A percentile compares a stretch with the other conserved stretches of the same genome.
Evolutionary conservation across 75 land plant species (phyloP).

Genomic region (Selaginella moellendorffii): DNA sequence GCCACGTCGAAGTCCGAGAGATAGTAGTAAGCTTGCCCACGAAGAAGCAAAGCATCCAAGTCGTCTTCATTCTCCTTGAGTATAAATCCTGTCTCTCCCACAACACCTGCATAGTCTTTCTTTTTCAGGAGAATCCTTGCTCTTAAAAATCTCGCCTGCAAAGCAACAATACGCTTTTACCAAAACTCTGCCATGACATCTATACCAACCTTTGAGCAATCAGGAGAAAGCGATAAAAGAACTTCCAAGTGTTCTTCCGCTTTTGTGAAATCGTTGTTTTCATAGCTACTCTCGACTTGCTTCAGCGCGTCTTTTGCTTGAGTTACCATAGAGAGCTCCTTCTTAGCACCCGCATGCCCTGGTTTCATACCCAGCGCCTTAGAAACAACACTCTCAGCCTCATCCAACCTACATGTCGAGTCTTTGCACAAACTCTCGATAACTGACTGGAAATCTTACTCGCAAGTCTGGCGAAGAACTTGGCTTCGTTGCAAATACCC

Average conservation of each 20-base stretch:
- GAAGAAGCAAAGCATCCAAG: slow-evolving; percentile 75
- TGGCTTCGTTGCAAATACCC: slow-evolving; percentile 70
- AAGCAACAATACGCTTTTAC: too few species aligned
- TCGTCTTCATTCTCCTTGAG: slow-evolving; percentile 80
- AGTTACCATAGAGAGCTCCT: slow-evolving; percentile 64
- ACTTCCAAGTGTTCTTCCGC: slow-evolving; percentile 64
- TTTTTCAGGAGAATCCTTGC: slow-evolving; percentile 38
- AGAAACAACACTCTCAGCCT: slow-evolving; percentile 66
- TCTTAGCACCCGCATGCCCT: slow-evolving; percentile 53
- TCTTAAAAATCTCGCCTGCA: slow-evolving; percentile 75
- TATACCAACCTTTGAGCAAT: slow-evolving; percentile 69
- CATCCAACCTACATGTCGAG: slow-evolving; percentile 45
- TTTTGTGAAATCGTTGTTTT: slow-evolving; percentile 48
- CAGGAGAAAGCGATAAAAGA: slow-evolving; percentile 70
- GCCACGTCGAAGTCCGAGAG: slow-evolving; percentile 96
- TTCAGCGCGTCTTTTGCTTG: slow-evolving; percentile 53
- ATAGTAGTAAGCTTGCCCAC: slow-evolving; percentile 94
- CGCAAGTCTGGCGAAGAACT: slow-evolving; percentile 63
- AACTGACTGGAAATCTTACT: slow-evolving; percentile 26
- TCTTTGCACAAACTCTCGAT: not conserved
- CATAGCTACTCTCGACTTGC: slow-evolving; percentile 40
- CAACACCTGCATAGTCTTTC: slow-evolving; percentile 71
- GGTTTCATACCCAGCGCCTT: slow-evolving; percentile 67
- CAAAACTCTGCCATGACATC: not conserved
- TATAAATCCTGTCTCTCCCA: slow-evolving; percentile 62